These are phyloP conservation scores for Schoenoplectus tabernaemontani DNA, from an alignment of 202 grass and related monocot species.

Conservation along the genomic window DNA sequence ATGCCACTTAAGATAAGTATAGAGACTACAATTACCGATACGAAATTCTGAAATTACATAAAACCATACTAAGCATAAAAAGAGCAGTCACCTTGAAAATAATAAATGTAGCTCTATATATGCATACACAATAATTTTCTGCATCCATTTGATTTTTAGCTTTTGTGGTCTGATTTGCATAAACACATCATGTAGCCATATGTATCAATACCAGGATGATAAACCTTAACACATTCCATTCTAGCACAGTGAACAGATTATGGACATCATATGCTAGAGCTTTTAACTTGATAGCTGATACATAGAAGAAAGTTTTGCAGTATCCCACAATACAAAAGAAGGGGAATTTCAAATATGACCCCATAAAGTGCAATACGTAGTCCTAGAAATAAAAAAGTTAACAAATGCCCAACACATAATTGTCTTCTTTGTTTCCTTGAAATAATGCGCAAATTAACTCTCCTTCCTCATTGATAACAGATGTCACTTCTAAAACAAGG, in stretches of 20 bases:
- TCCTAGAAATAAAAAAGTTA: background rate
- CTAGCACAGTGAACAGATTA: background rate
- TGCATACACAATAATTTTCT: background rate
- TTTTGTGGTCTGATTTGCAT: background rate
- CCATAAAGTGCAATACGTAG: background rate
- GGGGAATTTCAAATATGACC: background rate
- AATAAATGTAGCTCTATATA: constrained; percentile 3
- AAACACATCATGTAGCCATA: background rate
- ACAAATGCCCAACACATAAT: background rate
- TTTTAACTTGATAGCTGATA: background rate
- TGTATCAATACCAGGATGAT: background rate
- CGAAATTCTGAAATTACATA: constrained; percentile 77
- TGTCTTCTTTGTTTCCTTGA: background rate
- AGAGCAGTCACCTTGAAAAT: constrained; percentile 17
- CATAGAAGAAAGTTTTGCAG: background rate
- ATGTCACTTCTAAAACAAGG: background rate
- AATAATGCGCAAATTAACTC: background rate
- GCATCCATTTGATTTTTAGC: background rate
- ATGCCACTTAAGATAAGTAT: constrained; percentile 46
- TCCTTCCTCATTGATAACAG: background rate
- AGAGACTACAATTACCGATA: constrained; percentile 74
- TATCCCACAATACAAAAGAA: background rate
- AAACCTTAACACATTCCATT: background rate
- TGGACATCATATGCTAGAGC: background rate
- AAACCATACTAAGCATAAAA: constrained; percentile 1